Percentiles rank a stretch among this genome's conserved stretches.
Conservation (phyloP, 495 filamentous ascomycete genomes). For the Penicillium antarcticum region DNA sequence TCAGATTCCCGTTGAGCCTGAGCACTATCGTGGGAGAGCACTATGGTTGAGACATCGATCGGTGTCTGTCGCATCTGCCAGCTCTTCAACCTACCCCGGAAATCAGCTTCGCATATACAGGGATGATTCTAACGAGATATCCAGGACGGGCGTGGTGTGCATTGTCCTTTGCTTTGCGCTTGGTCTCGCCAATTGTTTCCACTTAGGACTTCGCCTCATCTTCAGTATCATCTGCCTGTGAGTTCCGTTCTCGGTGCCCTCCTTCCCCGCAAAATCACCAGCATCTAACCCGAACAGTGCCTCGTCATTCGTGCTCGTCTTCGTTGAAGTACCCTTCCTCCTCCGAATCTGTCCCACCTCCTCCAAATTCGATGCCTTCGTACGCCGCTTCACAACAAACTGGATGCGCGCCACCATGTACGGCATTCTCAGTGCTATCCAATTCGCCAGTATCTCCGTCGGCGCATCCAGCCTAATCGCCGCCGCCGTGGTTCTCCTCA, state of each 20-base stretch:
- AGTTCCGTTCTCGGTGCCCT: slow-evolving; percentile 27
- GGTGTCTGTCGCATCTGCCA: not conserved
- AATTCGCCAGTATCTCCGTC: slow-evolving; percentile 70
- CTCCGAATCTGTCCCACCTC: slow-evolving; percentile 98
- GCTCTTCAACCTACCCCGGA: not conserved
- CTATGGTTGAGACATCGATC: not conserved
- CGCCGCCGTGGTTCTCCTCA: slow-evolving; percentile 73
- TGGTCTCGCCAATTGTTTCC: slow-evolving; percentile 78
- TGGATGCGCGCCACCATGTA: slow-evolving; percentile 97
- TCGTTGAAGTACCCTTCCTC: slow-evolving; percentile 94
- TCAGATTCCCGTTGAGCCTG: not conserved
- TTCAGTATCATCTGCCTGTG: slow-evolving; percentile 87
- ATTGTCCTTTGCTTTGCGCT: slow-evolving; percentile 95
- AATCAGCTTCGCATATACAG: not conserved
- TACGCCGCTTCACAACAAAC: slow-evolving; percentile 90
- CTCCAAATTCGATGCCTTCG: slow-evolving; percentile 78
- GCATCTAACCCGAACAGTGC: slow-evolving; percentile 48
- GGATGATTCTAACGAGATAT: slow-evolving; percentile 6
- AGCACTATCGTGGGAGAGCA: not conserved
- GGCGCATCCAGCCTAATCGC: slow-evolving; percentile 72
- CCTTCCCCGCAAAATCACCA: not conserved
- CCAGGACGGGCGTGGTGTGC: slow-evolving; percentile 88
- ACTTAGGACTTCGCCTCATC: slow-evolving; percentile 60
- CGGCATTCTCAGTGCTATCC: slow-evolving; percentile 69
- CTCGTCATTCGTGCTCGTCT: slow-evolving; percentile 83